phyloP scores from a whole-genome alignment of 1,284 basidiomycete species.

The Rhodotorula sp. region DNA sequence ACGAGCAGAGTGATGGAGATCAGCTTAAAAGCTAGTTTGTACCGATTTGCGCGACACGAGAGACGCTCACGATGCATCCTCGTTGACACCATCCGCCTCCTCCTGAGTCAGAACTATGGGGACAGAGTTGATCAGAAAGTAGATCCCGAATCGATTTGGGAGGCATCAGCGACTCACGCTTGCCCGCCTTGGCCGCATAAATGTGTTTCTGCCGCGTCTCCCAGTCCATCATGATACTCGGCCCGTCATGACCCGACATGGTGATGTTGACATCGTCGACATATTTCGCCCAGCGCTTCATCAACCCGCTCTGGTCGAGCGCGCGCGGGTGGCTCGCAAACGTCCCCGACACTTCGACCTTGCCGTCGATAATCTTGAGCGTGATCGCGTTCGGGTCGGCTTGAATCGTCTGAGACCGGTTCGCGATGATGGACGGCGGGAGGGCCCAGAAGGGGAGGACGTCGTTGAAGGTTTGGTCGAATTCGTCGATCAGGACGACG shows the following conservation, averaged over 20 bases:
- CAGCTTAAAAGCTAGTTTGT: too few species aligned
- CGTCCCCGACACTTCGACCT: slow-evolving; percentile 37
- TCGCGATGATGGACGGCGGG: slow-evolving; percentile 35
- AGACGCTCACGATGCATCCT: slow-evolving; percentile 35
- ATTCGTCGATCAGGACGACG: slow-evolving; percentile 47
- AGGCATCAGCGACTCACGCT: slow-evolving; percentile 49
- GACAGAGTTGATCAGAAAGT: too few species aligned
- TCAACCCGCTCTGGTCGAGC: slow-evolving; percentile 42
- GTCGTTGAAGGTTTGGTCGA: slow-evolving; percentile 46
- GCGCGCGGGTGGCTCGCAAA: slow-evolving; percentile 40
- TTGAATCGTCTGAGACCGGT: slow-evolving; percentile 36
- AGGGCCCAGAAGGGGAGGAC: slow-evolving; percentile 45
- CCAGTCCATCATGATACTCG: slow-evolving; percentile 39
- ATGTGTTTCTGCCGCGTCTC: slow-evolving; percentile 18
- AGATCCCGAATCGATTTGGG: background rate
- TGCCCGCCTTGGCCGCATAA: slow-evolving; percentile 48
- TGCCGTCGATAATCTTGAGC: slow-evolving; percentile 40
- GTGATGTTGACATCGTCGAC: slow-evolving; percentile 38
- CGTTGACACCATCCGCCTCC: slow-evolving; percentile 50
- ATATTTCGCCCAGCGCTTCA: slow-evolving; percentile 39
- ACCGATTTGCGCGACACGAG: background rate
- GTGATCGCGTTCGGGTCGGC: slow-evolving; percentile 39
- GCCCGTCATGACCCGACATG: slow-evolving; percentile 41
- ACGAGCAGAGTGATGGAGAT: background rate
- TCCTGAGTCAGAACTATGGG: slow-evolving; percentile 48